Evolutionary conservation across 371 early-diverging fungal species (phyloP), one percentile per base, ranked within the genome.

Genomic region (Quaeritorhiza haematococci): DNA sequence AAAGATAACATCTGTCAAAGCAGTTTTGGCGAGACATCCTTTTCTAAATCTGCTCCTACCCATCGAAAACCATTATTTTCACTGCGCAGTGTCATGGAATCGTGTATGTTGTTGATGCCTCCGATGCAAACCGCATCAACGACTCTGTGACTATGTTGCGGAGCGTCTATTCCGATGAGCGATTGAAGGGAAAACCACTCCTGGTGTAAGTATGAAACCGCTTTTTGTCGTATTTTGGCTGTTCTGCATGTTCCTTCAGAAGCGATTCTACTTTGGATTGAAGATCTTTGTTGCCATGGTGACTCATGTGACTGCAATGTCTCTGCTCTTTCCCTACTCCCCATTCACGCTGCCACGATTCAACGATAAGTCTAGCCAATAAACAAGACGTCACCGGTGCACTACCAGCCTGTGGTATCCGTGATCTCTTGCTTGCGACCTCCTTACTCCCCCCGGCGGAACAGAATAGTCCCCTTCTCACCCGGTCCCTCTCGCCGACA

Each of bases 141-240:
- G 68, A 67, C 47, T 50, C 66, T 8, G 51, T 59, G 3, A 63
- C 54, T 7, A 63, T 53, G 3, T 51, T 71, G 23, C 46, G 27
- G 2, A 41, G 30, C n/a, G 42, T 67, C 0, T 67, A 59, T 41
- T 10, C 10, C 10, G 63, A 71, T 58, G 38, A 23, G 1, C 32
- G 62, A 35, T 60, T 71, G 64, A 33, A 33, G 23, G 72, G 67
- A n/a, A 71, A 71, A 42, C 72, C 72, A 0, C 45, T 71, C 2
- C 50, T 66, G n/a, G 57, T 71, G 72, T 71, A 63, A 29, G 62
- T 48, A 3, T 23, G 8, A n/a, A n/a, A n/a, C n/a, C 35, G 17
- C 13, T 50, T 49, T 42, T 54, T 32, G 13, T 34, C 26, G 19
- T 3, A 21, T 1, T 28, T 29, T 54, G 10, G n/a, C 24, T 28